phyloP scores from a whole-genome alignment of 352 stramenopile genomes.

The Pythium phragmiticola region DNA sequence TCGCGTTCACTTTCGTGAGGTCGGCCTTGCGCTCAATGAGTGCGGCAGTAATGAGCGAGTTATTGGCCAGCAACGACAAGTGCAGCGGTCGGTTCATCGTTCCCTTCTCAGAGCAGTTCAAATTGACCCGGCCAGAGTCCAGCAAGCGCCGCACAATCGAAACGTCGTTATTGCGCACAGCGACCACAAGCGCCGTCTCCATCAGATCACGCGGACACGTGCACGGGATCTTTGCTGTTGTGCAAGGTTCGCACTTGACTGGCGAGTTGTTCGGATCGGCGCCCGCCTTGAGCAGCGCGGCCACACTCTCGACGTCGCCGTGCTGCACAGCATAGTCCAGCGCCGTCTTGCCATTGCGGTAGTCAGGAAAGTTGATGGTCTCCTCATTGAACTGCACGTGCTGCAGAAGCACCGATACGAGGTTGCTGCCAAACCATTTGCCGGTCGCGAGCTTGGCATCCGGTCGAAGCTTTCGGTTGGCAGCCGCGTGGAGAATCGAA shows the following conservation, averaged over 20 bases:
- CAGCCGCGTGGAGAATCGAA: slow-evolving; percentile 53
- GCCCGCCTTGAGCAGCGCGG: slow-evolving; percentile 33
- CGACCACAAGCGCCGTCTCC: slow-evolving; percentile 44
- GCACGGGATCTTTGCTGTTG: slow-evolving; percentile 28
- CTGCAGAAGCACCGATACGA: slow-evolving; percentile 52
- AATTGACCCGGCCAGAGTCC: slow-evolving; percentile 32
- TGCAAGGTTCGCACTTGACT: slow-evolving; percentile 41
- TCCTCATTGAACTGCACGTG: slow-evolving; percentile 34
- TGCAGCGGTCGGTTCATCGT: slow-evolving; percentile 51
- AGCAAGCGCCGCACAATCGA: slow-evolving; percentile 44
- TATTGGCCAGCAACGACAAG: slow-evolving; percentile 42
- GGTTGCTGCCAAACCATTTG: slow-evolving; percentile 55
- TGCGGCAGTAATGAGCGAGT: slow-evolving; percentile 34
- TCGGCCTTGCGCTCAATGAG: slow-evolving; percentile 51
- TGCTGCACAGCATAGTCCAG: slow-evolving; percentile 56
- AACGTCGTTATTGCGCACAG: slow-evolving; percentile 35
- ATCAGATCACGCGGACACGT: slow-evolving; percentile 42
- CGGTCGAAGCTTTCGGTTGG: slow-evolving; percentile 39
- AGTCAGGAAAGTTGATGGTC: slow-evolving; percentile 48
- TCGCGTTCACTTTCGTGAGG: slow-evolving; percentile 39
- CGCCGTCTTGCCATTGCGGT: slow-evolving; percentile 50
- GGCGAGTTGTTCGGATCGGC: slow-evolving; percentile 58
- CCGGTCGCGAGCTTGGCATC: slow-evolving; percentile 30
- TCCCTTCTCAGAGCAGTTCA: slow-evolving; percentile 40
- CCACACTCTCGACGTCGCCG: slow-evolving; percentile 40